Evolutionary conservation across 306 rosid genomes (phyloP).

Genomic region (Alnus rubra): DNA sequence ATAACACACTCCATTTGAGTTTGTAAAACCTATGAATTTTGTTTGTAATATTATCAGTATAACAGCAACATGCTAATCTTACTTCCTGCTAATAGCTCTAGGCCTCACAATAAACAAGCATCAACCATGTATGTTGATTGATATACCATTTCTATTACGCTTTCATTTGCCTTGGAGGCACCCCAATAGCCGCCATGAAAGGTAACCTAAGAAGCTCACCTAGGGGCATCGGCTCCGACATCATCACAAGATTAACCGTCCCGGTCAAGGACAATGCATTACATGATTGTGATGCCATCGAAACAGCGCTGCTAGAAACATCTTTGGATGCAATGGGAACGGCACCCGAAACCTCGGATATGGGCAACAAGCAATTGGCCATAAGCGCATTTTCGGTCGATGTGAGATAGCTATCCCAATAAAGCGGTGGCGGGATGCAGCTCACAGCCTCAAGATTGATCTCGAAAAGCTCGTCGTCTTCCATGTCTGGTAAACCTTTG

Average conservation of each 20-base stretch:
- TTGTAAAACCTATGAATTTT: neutral
- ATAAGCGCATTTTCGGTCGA: slow-evolving; percentile 53
- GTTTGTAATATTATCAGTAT: neutral
- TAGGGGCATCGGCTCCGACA: slow-evolving; percentile 40
- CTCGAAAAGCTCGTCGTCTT: slow-evolving; percentile 73
- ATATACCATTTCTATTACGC: slow-evolving; percentile 27
- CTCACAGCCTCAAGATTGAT: slow-evolving; percentile 55
- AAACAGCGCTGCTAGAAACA: neutral
- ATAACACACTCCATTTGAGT: neutral
- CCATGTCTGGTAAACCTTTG: slow-evolving; percentile 31
- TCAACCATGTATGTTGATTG: neutral
- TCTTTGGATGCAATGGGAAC: slow-evolving; percentile 42
- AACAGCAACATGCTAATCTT: neutral
- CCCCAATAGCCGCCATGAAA: slow-evolving; percentile 33
- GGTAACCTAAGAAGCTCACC: slow-evolving; percentile 55
- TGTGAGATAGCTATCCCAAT: slow-evolving; percentile 39
- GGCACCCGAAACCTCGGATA: slow-evolving; percentile 57
- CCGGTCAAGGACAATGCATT: slow-evolving; percentile 14
- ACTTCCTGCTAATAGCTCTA: neutral
- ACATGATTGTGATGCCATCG: slow-evolving; percentile 27
- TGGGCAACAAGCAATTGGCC: slow-evolving; percentile 72
- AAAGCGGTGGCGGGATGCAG: slow-evolving; percentile 34
- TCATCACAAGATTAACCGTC: slow-evolving; percentile 22
- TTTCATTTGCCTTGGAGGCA: slow-evolving; percentile 23
- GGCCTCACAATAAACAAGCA: neutral